Base-by-base conservation (phyloP, 352 stramenopile genomes). In the Pythium pyrilobum region DNA sequence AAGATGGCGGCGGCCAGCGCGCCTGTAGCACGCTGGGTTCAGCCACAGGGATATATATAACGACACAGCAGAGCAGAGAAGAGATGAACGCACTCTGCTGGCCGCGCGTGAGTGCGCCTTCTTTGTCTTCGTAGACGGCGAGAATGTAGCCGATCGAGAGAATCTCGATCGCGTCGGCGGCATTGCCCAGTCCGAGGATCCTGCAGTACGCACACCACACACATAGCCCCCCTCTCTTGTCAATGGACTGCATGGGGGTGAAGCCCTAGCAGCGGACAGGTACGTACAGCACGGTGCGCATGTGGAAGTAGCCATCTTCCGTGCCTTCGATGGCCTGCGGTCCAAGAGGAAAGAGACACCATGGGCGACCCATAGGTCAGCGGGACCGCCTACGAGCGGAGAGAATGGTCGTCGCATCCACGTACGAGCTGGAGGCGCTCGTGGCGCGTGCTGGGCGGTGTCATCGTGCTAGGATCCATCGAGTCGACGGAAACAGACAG, bases 71-170 rank as follows among this genome's bases (percentile, higher is more conserved):
- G n/a, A n/a, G n/a, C n/a, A n/a, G n/a, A n/a, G n/a, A n/a, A n/a
- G n/a, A n/a, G n/a, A n/a, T n/a, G 8, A 6, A 58, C 70, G 62
- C 67, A 86, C 74, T 86, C 49, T 83, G 74, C 44, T 83, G 52
- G 0, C 59, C 52, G 25, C 70, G 68, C 25, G 74, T 77, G 5
- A 85, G 75, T 25, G 36, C 31, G 44, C 79, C 77, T 65, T 87
- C 79, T 32, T 75, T 81, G 62, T 94, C 79, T 52, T 87, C 69
- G 45, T 92, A 89, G 13, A 89, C 82, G 0, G 78, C 76, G 36
- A 97, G 60, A 57, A 97, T 96, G 72, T 95, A 97, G 18, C 87
- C 87, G 38, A 96, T 94, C 2, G 81, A 86, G 8, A 96, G 77
- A 59, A 96, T 92, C 66, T 97, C 89, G 25, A 96, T 89, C 2